phyloP scores from a whole-genome alignment of 345 rosid species.

The Hypericum perforatum region DNA sequence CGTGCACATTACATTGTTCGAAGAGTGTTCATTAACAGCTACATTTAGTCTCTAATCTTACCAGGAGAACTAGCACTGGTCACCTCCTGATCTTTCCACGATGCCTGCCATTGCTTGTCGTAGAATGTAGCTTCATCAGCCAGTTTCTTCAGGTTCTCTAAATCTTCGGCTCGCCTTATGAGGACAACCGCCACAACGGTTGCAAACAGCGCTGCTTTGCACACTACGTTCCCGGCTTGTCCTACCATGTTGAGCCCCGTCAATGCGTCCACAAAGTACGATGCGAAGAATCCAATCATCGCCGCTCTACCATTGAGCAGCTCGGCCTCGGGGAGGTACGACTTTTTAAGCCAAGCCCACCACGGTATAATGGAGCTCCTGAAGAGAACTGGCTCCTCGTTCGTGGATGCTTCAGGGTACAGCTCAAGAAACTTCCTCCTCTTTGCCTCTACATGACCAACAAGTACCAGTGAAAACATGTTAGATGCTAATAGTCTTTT shows the following conservation, averaged over 20 bases:
- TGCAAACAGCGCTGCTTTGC: constrained; percentile 35
- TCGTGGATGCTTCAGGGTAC: constrained; percentile 32
- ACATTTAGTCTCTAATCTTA: no score
- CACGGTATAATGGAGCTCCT: constrained; percentile 49
- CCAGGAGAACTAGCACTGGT: background rate
- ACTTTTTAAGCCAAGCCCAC: constrained; percentile 47
- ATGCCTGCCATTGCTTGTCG: constrained; percentile 47
- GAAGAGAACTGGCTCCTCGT: constrained; percentile 42
- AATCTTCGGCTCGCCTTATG: constrained; percentile 23
- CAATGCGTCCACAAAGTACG: constrained; percentile 31
- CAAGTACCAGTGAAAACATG: background rate
- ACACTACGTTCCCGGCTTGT: constrained; percentile 29
- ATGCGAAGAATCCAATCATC: constrained; percentile 43
- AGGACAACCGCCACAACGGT: constrained; percentile 22
- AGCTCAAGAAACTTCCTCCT: constrained; percentile 44
- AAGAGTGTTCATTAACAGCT: no score
- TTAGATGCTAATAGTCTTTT: background rate
- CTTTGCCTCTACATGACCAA: constrained; percentile 37
- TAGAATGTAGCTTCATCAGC: constrained; percentile 40
- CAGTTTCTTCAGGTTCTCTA: constrained; percentile 22
- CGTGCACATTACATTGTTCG: no score
- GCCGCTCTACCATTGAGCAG: constrained; percentile 50
- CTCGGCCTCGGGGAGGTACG: constrained; percentile 47
- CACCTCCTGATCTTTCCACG: constrained; percentile 23
- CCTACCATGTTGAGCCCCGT: constrained; percentile 36